A percentile compares a stretch with the other conserved stretches of the same genome.
Conservation (phyloP, 2,329 filamentous ascomycete species). For the Microsporum canis region DNA sequence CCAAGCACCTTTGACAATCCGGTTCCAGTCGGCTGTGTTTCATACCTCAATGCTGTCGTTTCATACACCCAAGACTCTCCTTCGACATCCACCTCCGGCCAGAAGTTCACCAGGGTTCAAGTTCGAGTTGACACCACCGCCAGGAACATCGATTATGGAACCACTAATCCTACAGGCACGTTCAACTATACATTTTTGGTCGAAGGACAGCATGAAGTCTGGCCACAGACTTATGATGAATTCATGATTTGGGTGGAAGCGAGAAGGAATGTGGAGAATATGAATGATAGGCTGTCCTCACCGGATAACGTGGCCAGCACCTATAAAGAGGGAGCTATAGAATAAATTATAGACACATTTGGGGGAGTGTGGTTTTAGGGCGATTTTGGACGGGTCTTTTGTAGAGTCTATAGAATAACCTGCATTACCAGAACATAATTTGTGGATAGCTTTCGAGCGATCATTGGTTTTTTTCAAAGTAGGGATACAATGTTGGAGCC, state of each 20-base stretch:
- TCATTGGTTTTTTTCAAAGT: neutral
- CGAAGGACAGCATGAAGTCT: conserved; percentile 52
- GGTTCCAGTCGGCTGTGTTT: conserved; percentile 61
- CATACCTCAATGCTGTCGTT: conserved; percentile 61
- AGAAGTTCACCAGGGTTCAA: conserved; percentile 52
- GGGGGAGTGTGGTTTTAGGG: neutral
- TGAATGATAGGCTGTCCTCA: conserved; percentile 33
- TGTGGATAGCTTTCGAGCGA: neutral
- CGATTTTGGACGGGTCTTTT: neutral
- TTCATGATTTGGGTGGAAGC: conserved; percentile 57
- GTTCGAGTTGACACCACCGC: conserved; percentile 63
- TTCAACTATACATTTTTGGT: conserved; percentile 67
- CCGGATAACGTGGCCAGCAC: conserved; percentile 25
- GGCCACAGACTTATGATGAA: conserved; percentile 53
- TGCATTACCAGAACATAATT: neutral
- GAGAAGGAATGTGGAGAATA: conserved; percentile 43
- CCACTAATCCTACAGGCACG: conserved; percentile 56
- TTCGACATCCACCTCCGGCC: conserved; percentile 16
- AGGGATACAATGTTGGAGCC: neutral
- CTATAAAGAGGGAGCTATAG: conserved; percentile 29
- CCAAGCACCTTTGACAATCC: conserved; percentile 65
- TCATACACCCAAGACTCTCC: conserved; percentile 55
- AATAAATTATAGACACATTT: conserved; percentile 16
- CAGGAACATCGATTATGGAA: conserved; percentile 58
- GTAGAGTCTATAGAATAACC: neutral